Conservation (phyloP, 495 filamentous ascomycete species). For the Penicillium cataractarum region DNA sequence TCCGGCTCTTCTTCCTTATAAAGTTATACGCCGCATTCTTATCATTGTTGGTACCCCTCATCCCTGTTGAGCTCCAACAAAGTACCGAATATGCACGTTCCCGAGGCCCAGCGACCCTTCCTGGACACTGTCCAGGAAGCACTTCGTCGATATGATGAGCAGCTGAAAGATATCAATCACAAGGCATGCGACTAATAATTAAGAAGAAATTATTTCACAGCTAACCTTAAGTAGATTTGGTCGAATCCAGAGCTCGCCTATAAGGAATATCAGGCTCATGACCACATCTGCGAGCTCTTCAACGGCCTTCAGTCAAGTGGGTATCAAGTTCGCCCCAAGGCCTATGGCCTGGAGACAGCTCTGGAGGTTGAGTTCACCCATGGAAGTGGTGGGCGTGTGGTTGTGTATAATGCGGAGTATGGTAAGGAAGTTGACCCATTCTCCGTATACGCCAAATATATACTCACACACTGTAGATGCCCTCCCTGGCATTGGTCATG, state of each 20-base stretch:
- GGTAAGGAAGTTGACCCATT: constrained; percentile 18
- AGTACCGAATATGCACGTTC: constrained; percentile 30
- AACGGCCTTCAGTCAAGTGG: constrained; percentile 31
- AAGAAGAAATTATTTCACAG: background rate
- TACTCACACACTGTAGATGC: constrained; percentile 27
- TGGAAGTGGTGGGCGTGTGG: constrained; percentile 48
- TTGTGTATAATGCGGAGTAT: constrained; percentile 64
- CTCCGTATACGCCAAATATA: background rate
- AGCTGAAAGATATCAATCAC: constrained; percentile 50
- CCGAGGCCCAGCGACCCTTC: constrained; percentile 29
- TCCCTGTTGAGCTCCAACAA: background rate
- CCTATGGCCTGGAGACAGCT: constrained; percentile 58
- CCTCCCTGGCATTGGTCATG: constrained; percentile 50
- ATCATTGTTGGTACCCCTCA: constrained; percentile 1
- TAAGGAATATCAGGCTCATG: constrained; percentile 56
- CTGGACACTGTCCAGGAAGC: constrained; percentile 35
- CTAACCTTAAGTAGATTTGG: constrained; percentile 37
- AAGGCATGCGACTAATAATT: constrained; percentile 32
- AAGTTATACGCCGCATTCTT: background rate
- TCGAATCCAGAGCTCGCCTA: constrained; percentile 59
- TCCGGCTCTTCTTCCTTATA: background rate
- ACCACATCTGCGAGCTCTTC: constrained; percentile 53
- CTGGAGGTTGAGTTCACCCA: constrained; percentile 58
- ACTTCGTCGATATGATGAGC: constrained; percentile 33
- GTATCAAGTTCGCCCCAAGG: constrained; percentile 43